Evolutionary conservation across 768 basidiomycete species (phyloP), one percentile per base, ranked within the genome.

Genomic region (Xanthoconium stramineum): DNA sequence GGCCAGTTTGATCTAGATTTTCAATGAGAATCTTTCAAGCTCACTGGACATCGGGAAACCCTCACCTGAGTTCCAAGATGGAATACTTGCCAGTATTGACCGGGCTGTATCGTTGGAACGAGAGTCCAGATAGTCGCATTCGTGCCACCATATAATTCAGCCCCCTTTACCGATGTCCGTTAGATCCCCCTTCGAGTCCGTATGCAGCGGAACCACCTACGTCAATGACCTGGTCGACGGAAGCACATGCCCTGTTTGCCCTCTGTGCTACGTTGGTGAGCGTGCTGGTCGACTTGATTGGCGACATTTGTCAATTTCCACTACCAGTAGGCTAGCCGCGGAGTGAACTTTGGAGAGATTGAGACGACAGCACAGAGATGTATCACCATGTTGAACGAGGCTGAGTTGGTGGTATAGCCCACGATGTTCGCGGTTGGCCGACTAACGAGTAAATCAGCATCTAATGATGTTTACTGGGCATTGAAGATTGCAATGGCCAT

Each of bases 401-500:
- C 3, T 1, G 44, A 37, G 44, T 53, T 53, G 7, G 30, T 53
- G 24, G 15, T n/a, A 32, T 37, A 53, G 13, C 43, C 52, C 4
- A 35, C 52, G 36, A 53, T 11, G 7, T 8, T 13, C n/a, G 36
- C 35, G 13, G 13, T 38, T 7, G 44, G 36, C 13, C 0, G 12
- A 15, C 43, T 36, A 10, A n/a, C 15, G 1, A 46, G 7, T 36
- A 53, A 20, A 36, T 53, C 52, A 9, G 13, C 44, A 15, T 53
- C 52, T 14, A 45, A 44, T 36, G 36, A 14, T 13, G n/a, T 0
- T n/a, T 37, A 46, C 20, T 32, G 7, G 6, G 12, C 28, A 12
- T 46, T 53, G 52, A 46, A 53, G 28, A 53, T 53, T 53, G 36
- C 46, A 53, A 17, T 30, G 52, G 28, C 52, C 52, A n/a, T 46